Base-by-base conservation (phyloP, 257 asterid genomes). In the Solanum ossicruentum region DNA sequence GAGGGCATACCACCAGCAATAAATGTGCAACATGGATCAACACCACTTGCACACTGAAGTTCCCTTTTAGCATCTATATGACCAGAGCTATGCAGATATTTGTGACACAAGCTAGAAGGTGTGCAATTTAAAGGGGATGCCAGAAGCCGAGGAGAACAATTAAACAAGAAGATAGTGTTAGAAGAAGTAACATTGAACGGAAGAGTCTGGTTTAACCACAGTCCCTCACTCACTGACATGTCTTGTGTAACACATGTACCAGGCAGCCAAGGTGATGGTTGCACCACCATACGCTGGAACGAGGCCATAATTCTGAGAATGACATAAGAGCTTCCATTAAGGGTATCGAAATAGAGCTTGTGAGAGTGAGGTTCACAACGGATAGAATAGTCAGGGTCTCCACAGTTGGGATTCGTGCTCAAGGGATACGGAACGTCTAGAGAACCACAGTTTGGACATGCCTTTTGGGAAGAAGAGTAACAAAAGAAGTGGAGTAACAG, bases 91-190 rank as follows among this genome's bases (percentile, higher is more conserved):
- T 88, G 89, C 12, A 90, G 83, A 77, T 90, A 90, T 73, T 85
- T 84, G 69, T 90, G 92, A 66, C 92, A 90, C 56, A 90, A 90
- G 49, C 91, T 90, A 54, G 92, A 82, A 36, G 78, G 85, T 51
- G 92, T 88, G 63, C 92, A 90, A 78, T 90, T 90, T 80, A 90
- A 90, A 67, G 92, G 92, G 55, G 92, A 90, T 54, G 86, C 84
- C 7, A 90, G 32, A 41, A 90, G 90, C 58, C 92, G 89, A 80
- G 92, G 91, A 2, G 92, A 90, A 82, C 92, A 90, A 58, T 89
- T 84, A 60, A 86, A 86, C 28, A 89, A 85, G 83, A 89, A 88
- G 83, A 89, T 84, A 1, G 89, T 90, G 69, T 90, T 90, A 4
- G 92, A 80, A 78, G 84, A 83, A 88, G 91, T 90, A 84, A 86